Percentiles rank a stretch among this genome's conserved stretches.
Conservation (phyloP, 2,329 filamentous ascomycete genomes). For the Colletotrichum orbiculare region DNA sequence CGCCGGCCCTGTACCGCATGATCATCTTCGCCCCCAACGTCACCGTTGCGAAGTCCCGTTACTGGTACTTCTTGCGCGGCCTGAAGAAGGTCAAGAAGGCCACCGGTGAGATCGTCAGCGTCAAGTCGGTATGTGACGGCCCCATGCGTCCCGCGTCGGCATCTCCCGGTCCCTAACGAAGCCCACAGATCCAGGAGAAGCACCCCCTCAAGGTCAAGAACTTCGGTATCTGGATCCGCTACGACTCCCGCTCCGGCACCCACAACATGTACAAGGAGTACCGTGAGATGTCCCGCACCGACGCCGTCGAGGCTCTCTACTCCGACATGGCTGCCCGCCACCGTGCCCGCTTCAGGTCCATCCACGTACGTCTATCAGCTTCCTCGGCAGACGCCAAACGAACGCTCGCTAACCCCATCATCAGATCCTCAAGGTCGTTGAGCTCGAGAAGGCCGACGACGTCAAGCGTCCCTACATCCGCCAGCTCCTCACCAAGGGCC, state of each 20-base stretch:
- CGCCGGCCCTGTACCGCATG: constrained; percentile 99
- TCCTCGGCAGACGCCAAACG: neutral
- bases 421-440: constrained; percentile 97
- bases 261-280: constrained; percentile 99
- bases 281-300: constrained; percentile 96
- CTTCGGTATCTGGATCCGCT: constrained; percentile 99
- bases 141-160: neutral
- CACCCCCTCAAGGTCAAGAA: constrained; percentile 99
- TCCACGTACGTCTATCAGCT: constrained; percentile 80
- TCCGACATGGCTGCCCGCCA: constrained; percentile 99
- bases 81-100: constrained; percentile 99
- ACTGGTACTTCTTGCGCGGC: constrained; percentile 99
- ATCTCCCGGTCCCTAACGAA: neutral
- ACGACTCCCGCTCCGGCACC: constrained; percentile 99
- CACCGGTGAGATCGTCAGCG: constrained; percentile 97
- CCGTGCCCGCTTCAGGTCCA: constrained; percentile 96
- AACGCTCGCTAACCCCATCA: constrained; percentile 18
- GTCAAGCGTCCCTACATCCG: constrained; percentile 99
- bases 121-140: constrained; percentile 85
- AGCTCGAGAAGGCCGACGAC: constrained; percentile 93
- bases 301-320: constrained; percentile 97
- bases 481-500: constrained; percentile 94
- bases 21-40: constrained; percentile 98
- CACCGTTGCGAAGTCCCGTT: constrained; percentile 99
- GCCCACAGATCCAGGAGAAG: constrained; percentile 87